Conservation (phyloP, 306 rosid species). For the Leucaena leucocephala region DNA sequence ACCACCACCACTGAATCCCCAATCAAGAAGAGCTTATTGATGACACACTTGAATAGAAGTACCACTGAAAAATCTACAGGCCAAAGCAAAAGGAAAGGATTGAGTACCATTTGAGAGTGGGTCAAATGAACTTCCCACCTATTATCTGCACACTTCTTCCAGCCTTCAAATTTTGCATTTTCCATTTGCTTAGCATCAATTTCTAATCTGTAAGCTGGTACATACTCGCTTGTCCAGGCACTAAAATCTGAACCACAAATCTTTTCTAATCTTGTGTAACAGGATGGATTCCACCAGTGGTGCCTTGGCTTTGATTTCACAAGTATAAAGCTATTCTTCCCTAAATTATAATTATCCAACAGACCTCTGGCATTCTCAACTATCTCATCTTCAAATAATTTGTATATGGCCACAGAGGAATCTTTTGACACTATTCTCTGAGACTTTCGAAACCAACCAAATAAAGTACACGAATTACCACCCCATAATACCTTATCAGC, state of each 20-base stretch:
- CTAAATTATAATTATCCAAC: slow-evolving; percentile 56
- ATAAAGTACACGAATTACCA: slow-evolving; percentile 47
- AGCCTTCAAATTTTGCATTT: slow-evolving; percentile 70
- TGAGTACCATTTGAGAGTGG: slow-evolving; percentile 92
- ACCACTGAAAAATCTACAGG: slow-evolving; percentile 18
- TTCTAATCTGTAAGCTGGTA: slow-evolving; percentile 81
- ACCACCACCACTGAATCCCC: neutral
- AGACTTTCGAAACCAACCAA: slow-evolving; percentile 68
- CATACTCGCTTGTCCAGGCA: slow-evolving; percentile 81
- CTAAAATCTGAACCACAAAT: slow-evolving; percentile 84
- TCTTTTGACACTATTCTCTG: slow-evolving; percentile 64
- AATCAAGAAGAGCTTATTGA: neutral
- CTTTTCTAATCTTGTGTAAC: slow-evolving; percentile 65
- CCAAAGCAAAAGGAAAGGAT: slow-evolving; percentile 45
- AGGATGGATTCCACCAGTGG: slow-evolving; percentile 71
- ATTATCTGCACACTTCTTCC: slow-evolving; percentile 69
- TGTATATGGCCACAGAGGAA: slow-evolving; percentile 61
- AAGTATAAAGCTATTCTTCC: slow-evolving; percentile 48
- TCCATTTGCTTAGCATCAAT: slow-evolving; percentile 56
- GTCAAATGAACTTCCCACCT: slow-evolving; percentile 88
- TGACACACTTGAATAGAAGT: neutral
- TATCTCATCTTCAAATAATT: slow-evolving; percentile 74
- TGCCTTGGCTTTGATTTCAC: slow-evolving; percentile 45
- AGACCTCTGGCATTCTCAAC: slow-evolving; percentile 78
- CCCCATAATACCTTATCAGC: slow-evolving; percentile 51